Evolutionary conservation across 441 rosid genomes (phyloP), one percentile per base, ranked within the genome.

Genomic region (Eutrema salsugineum): DNA sequence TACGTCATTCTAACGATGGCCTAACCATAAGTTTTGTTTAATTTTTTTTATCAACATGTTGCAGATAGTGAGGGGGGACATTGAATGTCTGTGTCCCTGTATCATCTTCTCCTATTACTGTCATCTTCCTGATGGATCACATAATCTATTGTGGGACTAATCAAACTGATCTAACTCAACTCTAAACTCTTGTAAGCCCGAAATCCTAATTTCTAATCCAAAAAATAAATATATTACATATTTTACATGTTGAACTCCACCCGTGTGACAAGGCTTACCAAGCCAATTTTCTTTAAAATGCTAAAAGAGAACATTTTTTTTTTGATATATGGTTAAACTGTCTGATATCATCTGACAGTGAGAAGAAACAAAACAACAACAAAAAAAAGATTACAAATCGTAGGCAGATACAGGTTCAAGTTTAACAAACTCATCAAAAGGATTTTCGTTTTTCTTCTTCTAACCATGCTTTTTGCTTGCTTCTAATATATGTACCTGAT

Each of bases 401-500:
- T 55, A n/a, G 48, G 60, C 10, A 44, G 60, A 65, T 47, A 57
- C 59, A 65, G 35, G 2, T 56, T 49, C 77, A 64, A 64, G 43
- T 47, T 64, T 54, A 19, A 44, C 33, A 69, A 46, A 58, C 57
- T 47, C 48, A 42, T 51, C 27, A 62, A 42, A 42, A 4, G 46
- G 15, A 5, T 22, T 53, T 36, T 30, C 9, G 3, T 5, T 17
- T 30, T 35, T 22, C 33, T 60, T 43, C 63, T 24, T 33, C 65
- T 12, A 47, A 65, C 51, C 66, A 65, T 36, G 51, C 53, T 38
- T 54, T 33, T 47, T 72, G 58, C 58, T 46, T 64, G 50, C 51
- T 64, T 39, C 53, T 39, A 47, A 64, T 56, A 44, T 65, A 57
- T 73, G 28, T 30, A 58, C 61, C 77, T 57, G 47, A 66, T 57